Base-by-base conservation (phyloP, 2,329 filamentous ascomycete genomes). In the Fusarium odoratissimum region DNA sequence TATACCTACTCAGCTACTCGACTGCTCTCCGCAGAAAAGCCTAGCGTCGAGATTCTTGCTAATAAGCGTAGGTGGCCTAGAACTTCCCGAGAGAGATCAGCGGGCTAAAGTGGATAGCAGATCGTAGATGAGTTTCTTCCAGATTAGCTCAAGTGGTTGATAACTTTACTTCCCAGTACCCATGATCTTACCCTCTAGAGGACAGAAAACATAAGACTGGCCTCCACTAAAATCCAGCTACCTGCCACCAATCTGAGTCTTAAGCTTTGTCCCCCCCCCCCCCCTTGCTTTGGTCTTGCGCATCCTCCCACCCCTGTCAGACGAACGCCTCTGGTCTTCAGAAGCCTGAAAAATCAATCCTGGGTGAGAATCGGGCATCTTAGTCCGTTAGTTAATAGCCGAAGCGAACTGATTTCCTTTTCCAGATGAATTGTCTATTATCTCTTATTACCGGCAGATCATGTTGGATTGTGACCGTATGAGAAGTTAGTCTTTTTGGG, bases 241-340 rank as follows among this genome's bases (percentile, higher is more conserved):
- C n/a, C 46, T 49, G n/a, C 30, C 46, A 49, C 16, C 16, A 49
- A 23, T 49, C 30, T 49, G 46, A 49, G 31, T 23, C 46, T 33
- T 9, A 13, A 23, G n/a, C 14, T 49, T 33, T 49, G 30, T 49
- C 7, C 31, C 23, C 23, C 23, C n/a, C 23, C n/a, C 28, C 7
- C 23, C 44, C 44, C 17, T 49, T 49, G n/a, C n/a, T 23, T 33
- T 49, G 11, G n/a, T 33, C 46, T 49, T 23, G 30, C 21, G 55
- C 62, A 76, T 23, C 73, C 71, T 66, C 59, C 73, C 58, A 49
- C 71, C 72, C 73, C 58, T 76, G 75, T 45, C 37, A 41, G 41
- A n/a, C 37, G 23, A 46, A 44, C 23, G 21, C 8, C 23, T 64
- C 14, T 45, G 25, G 19, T 40, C 23, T 46, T 21, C n/a, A 25